These are phyloP conservation scores for Ogataea glucozyma DNA, from an alignment of 805 yeast species.

Conservation along the genomic window DNA sequence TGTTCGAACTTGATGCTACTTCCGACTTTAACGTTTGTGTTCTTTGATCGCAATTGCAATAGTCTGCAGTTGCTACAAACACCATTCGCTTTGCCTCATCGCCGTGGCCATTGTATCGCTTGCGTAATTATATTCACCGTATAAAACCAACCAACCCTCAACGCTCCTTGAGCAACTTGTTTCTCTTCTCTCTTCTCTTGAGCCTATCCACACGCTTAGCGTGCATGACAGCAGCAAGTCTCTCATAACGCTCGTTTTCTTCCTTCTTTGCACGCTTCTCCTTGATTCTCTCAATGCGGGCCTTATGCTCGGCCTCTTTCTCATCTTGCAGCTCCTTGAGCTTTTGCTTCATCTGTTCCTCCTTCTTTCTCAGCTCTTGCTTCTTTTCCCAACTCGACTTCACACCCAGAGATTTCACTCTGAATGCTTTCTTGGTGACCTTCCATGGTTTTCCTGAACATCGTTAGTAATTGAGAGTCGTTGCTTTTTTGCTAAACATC, in stretches of 20 bases:
- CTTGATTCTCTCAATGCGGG: constrained; percentile 56
- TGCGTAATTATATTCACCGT: too few species aligned
- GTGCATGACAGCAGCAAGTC: constrained; percentile 83
- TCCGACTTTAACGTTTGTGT: too few species aligned
- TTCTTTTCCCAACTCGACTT: constrained; percentile 64
- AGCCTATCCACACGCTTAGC: constrained; percentile 88
- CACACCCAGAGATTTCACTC: constrained; percentile 63
- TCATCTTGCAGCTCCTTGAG: constrained; percentile 76
- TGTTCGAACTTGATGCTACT: too few species aligned
- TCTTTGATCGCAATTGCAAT: too few species aligned
- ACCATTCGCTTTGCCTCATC: too few species aligned
- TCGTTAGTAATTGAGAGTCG: constrained; percentile 2
- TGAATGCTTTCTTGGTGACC: constrained; percentile 62
- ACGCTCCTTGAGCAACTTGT: constrained; percentile 89
- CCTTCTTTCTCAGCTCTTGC: constrained; percentile 64
- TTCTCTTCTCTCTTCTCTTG: constrained; percentile 90
- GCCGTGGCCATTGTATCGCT: too few species aligned
- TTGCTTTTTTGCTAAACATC: too few species aligned
- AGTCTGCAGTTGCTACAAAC: too few species aligned
- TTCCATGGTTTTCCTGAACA: constrained; percentile 69
- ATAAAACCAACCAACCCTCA: too few species aligned
- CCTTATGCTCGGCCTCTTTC: constrained; percentile 60
- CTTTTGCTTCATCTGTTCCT: constrained; percentile 65
- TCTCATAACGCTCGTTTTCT: constrained; percentile 86
- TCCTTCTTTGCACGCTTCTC: constrained; percentile 79